phyloP scores from a whole-genome alignment of 1,284 basidiomycete species.

The Cryptococcus sp. region DNA sequence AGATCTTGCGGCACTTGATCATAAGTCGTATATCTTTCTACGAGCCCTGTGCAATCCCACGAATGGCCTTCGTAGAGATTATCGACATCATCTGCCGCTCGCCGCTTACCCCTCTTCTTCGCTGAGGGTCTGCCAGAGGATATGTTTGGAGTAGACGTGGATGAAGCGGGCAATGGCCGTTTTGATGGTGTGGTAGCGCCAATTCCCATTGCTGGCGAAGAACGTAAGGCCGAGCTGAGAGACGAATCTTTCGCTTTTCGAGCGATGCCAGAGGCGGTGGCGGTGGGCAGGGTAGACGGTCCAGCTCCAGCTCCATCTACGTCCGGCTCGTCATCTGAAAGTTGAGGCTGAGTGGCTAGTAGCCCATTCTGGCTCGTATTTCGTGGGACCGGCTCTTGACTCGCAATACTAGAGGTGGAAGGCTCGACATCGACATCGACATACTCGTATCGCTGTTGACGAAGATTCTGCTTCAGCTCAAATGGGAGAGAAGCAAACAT shows the following conservation, averaged over 20 bases:
- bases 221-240: not conserved
- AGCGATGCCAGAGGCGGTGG: no score
- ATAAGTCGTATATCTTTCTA: slow-evolving; percentile 65
- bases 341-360: no score
- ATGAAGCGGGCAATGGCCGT: not conserved
- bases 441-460: slow-evolving; percentile 5
- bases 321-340: no score
- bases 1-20: slow-evolving; percentile 72
- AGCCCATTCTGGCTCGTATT: no score
- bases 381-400: no score
- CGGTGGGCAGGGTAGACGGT: no score
- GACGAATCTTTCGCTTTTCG: not conserved
- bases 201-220: not conserved
- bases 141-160: not conserved
- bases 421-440: not conserved
- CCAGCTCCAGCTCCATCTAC: no score
- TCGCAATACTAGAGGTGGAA: not conserved
- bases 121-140: not conserved
- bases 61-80: slow-evolving; percentile 34
- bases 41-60: slow-evolving; percentile 68
- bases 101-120: slow-evolving; percentile 14
- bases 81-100: slow-evolving; percentile 7
- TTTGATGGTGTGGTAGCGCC: not conserved
- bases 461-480: slow-evolving; percentile 36
- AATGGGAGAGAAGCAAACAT: slow-evolving; percentile 43